phyloP scores from a whole-genome alignment of 2,329 filamentous ascomycete species.

The Penicillium carneum region DNA sequence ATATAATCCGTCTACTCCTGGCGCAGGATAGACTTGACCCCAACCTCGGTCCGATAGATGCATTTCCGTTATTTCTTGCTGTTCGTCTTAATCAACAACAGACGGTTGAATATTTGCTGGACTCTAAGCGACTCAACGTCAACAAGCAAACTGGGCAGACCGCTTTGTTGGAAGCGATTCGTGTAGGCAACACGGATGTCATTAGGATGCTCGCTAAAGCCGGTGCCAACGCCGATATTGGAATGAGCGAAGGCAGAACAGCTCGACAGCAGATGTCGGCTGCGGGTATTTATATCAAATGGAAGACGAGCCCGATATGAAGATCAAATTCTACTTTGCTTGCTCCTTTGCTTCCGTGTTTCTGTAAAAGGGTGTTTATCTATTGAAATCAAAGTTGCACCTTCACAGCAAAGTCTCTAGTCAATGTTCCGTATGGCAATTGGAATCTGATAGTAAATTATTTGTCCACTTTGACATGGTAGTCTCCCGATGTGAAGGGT shows the following conservation, averaged over 20 bases:
- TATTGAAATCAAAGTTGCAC: not conserved
- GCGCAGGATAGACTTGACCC: slow-evolving; percentile 4
- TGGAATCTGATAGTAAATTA: not conserved
- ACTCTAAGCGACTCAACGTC: not conserved
- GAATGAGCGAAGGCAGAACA: not conserved
- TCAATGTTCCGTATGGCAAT: not conserved
- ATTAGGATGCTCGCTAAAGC: slow-evolving; percentile 1
- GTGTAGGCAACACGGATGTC: not conserved
- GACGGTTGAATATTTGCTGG: not conserved
- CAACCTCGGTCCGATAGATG: not conserved
- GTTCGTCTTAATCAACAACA: not conserved
- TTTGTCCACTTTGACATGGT: not conserved
- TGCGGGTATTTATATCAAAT: not conserved
- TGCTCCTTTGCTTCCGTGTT: not conserved
- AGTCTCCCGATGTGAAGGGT: not conserved
- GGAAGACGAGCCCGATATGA: not conserved
- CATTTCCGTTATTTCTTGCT: not conserved
- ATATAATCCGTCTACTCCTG: not conserved
- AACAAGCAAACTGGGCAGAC: slow-evolving; percentile 1
- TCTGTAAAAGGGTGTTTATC: not conserved
- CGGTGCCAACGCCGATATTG: not conserved
- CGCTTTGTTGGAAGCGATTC: not conserved
- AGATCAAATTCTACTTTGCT: not conserved
- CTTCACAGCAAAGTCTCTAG: not conserved
- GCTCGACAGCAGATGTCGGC: not conserved